Evolutionary conservation across 306 rosid genomes (phyloP).

Genomic region (Dalbergia cochinchinensis): DNA sequence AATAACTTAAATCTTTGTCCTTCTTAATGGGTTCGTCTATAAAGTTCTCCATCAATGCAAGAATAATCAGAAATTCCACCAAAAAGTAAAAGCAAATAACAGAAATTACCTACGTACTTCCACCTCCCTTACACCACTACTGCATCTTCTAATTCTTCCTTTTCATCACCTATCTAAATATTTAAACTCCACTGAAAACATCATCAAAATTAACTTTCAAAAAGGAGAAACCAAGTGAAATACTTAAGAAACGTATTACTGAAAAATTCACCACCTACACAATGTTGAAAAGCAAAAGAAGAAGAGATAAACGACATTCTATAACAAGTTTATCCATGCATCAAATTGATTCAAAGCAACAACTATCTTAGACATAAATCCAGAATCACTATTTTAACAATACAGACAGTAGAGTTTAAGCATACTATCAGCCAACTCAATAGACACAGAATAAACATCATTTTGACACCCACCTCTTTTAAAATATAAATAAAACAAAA

Average conservation of each 20-base stretch:
- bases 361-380: not conserved
- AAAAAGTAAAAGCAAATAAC: not conserved
- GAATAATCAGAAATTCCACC: slow-evolving; percentile 8
- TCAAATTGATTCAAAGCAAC: slow-evolving; percentile 9
- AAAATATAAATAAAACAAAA: not conserved
- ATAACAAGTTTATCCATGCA: slow-evolving; percentile 3
- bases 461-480: not conserved
- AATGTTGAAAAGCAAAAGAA: not conserved
- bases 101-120: not conserved
- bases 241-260: not conserved
- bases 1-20: not conserved
- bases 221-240: not conserved
- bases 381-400: too few relatives aligned
- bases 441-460: not conserved
- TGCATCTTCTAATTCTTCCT: not conserved
- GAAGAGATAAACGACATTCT: not conserved
- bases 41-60: not conserved
- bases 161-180: not conserved
- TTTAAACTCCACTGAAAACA: not conserved
- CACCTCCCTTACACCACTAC: not conserved
- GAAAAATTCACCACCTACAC: not conserved
- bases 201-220: not conserved
- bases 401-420: too few relatives aligned
- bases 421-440: too few relatives aligned
- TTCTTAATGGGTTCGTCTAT: not conserved